Percentiles rank a stretch among this genome's conserved stretches.
Conservation (phyloP, 129 eudicot species). For the Chrysanthemum lavandulifolium region DNA sequence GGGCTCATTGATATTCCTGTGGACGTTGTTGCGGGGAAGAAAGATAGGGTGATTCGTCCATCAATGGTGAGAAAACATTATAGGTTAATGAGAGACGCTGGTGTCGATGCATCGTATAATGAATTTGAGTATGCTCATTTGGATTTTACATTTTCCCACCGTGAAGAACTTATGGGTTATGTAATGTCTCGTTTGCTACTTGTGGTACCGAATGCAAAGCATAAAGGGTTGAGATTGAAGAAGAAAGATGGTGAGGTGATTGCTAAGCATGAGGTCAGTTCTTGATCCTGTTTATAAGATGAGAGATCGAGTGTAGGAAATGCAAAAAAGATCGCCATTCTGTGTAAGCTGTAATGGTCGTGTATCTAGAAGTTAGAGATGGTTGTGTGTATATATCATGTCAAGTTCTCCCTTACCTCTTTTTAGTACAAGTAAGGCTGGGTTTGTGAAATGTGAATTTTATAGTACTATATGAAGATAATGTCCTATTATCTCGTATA, state of each 20-base stretch:
- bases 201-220: slow-evolving; percentile 46
- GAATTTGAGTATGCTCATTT: slow-evolving; percentile 92
- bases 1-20: slow-evolving; percentile 84
- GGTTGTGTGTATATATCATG: slow-evolving; percentile 16
- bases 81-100: slow-evolving; percentile 60
- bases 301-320: neutral
- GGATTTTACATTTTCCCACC: slow-evolving; percentile 90
- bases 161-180: slow-evolving; percentile 84
- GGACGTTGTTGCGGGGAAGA: slow-evolving; percentile 82
- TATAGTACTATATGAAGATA: slow-evolving; percentile 15
- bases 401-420: slow-evolving; percentile 22
- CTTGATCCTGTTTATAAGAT: slow-evolving; percentile 18
- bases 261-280: neutral
- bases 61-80: slow-evolving; percentile 89
- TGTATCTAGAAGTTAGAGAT: slow-evolving; percentile 17
- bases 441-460: slow-evolving; percentile 21
- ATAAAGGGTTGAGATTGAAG: slow-evolving; percentile 40
- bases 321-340: neutral
- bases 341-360: slow-evolving; percentile 16
- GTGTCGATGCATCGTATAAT: slow-evolving; percentile 66
- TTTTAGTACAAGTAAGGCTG: slow-evolving; percentile 13
- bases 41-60: slow-evolving; percentile 81
- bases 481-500: slow-evolving; percentile 1
- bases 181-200: slow-evolving; percentile 81
- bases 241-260: slow-evolving; percentile 46